Conservation (phyloP, 2,329 filamentous ascomycete genomes). For the Neofusicoccum umdonicola region DNA sequence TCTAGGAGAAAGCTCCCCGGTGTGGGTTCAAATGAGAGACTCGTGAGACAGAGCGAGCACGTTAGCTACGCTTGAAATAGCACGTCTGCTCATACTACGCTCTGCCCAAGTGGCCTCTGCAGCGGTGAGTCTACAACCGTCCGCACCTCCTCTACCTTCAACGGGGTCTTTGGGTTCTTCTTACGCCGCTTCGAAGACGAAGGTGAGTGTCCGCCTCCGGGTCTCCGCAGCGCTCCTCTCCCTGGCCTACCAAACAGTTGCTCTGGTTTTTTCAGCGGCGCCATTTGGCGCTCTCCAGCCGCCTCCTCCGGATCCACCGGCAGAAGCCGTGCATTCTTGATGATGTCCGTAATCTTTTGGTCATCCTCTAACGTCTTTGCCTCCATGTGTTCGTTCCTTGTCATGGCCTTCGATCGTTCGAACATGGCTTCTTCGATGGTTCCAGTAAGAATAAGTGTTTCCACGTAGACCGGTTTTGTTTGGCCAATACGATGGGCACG, state of each 20-base stretch:
- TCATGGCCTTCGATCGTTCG: constrained; percentile 71
- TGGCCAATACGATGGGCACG: constrained; percentile 87
- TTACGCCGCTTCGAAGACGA: background rate
- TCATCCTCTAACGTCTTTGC: constrained; percentile 61
- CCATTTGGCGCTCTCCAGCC: constrained; percentile 37
- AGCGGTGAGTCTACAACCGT: background rate
- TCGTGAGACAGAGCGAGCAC: too few relatives aligned
- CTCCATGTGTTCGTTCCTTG: constrained; percentile 55
- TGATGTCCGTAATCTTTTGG: constrained; percentile 56
- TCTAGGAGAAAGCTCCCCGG: too few relatives aligned
- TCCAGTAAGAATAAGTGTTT: constrained; percentile 76
- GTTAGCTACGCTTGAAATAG: too few relatives aligned
- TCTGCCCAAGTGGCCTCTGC: background rate
- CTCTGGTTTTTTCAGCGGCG: constrained; percentile 40
- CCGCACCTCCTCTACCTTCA: background rate
- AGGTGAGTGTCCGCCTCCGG: background rate
- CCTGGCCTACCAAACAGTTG: constrained; percentile 44
- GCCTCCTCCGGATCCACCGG: constrained; percentile 36
- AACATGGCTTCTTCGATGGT: constrained; percentile 86
- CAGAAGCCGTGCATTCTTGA: constrained; percentile 55
- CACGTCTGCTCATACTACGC: too few relatives aligned
- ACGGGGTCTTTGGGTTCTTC: background rate
- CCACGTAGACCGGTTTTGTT: constrained; percentile 72
- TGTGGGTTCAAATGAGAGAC: too few relatives aligned
- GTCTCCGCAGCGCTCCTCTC: constrained; percentile 15